phyloP scores from a whole-genome alignment of 495 filamentous ascomycete species.

The Neohortaea acidophila region DNA sequence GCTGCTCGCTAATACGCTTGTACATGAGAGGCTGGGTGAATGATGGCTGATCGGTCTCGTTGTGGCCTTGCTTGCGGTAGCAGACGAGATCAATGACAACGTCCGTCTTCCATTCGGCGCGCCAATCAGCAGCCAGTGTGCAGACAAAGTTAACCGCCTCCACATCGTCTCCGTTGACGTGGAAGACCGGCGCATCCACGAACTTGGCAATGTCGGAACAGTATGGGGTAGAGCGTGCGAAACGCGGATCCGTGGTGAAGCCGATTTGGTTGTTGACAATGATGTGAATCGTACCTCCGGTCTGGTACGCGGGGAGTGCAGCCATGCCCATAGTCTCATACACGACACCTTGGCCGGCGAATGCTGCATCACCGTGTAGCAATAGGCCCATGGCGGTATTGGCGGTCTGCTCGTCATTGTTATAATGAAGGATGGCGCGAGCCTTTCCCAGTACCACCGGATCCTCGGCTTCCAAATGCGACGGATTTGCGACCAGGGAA shows the following conservation, averaged over 20 bases:
- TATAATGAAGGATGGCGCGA: conserved; percentile 96
- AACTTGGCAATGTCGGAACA: conserved; percentile 98
- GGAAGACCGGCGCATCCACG: conserved; percentile 95
- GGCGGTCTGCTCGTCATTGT: conserved; percentile 80
- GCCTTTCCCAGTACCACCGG: conserved; percentile 96
- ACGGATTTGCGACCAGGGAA: conserved; percentile 94
- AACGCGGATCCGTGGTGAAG: conserved; percentile 98
- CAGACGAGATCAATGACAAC: conserved; percentile 96
- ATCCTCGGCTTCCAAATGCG: conserved; percentile 95
- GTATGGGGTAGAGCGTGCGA: conserved; percentile 91
- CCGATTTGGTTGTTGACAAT: conserved; percentile 99
- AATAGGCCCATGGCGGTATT: conserved; percentile 85
- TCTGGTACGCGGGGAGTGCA: conserved; percentile 85
- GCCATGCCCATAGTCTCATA: conserved; percentile 99
- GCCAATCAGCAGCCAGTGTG: conserved; percentile 91
- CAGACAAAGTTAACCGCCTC: conserved; percentile 97
- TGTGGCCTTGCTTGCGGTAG: conserved; percentile 98
- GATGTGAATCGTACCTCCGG: conserved; percentile 91
- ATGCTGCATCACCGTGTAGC: conserved; percentile 92
- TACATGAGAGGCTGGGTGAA: conserved; percentile 99
- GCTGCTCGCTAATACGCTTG: conserved; percentile 76
- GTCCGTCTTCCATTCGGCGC: conserved; percentile 91
- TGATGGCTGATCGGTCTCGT: conserved; percentile 96
- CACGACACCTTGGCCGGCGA: conserved; percentile 89
- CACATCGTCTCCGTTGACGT: conserved; percentile 96